These are phyloP conservation scores for Brettanomyces bruxellensis DNA, from an alignment of 805 yeast species.

Conservation along the genomic window DNA sequence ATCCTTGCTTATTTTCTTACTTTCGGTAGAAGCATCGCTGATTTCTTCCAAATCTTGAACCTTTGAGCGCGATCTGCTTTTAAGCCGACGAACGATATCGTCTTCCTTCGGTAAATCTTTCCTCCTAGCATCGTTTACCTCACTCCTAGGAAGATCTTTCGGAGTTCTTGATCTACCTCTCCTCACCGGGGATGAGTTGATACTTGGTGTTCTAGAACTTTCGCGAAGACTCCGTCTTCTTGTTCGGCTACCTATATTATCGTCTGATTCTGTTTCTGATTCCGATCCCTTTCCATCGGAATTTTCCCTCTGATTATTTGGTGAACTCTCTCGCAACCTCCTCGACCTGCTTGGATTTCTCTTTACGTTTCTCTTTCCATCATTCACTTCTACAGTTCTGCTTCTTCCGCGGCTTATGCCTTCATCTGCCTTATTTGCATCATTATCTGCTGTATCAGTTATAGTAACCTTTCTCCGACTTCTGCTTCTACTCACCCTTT, in stretches of 20 bases:
- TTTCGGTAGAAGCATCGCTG: constrained; percentile 3
- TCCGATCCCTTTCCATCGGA: not conserved
- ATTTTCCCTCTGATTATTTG: not conserved
- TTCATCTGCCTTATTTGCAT: too few species aligned
- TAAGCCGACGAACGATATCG: not conserved
- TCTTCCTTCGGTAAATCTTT: not conserved
- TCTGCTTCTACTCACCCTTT: not conserved
- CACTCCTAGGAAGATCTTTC: not conserved
- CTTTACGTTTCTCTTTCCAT: too few species aligned
- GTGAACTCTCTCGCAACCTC: too few species aligned
- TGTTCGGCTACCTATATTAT: not conserved
- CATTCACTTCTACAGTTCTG: not conserved
- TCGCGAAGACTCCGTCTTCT: not conserved
- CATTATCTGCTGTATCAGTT: not conserved
- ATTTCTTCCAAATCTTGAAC: not conserved
- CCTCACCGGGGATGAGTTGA: not conserved
- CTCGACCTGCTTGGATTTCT: not conserved
- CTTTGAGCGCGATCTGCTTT: not conserved
- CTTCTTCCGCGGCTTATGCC: not conserved
- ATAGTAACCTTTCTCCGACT: not conserved
- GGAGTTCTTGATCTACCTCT: constrained; percentile 3
- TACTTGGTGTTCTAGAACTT: not conserved
- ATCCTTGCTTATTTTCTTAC: constrained; percentile 1
- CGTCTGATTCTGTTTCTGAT: not conserved
- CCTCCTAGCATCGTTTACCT: constrained; percentile 1